Conservation (phyloP, 2,329 filamentous ascomycete genomes). For the Diaporthe citriasiana region DNA sequence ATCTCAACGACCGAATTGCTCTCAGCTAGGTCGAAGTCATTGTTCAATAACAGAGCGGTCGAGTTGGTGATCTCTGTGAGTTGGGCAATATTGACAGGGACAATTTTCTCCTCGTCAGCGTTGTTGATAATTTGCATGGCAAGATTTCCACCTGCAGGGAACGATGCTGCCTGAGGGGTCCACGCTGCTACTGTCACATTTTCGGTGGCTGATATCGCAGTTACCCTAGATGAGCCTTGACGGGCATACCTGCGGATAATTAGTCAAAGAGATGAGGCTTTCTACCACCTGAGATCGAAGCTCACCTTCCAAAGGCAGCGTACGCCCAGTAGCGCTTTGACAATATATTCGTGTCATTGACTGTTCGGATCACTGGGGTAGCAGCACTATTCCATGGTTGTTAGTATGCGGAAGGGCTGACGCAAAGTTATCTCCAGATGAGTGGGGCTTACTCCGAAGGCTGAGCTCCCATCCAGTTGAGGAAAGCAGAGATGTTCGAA, state of each 20-base stretch:
- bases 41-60: conserved; percentile 30
- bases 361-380: conserved; percentile 30
- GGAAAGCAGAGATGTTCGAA: conserved; percentile 41
- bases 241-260: conserved; percentile 36
- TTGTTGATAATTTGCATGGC: conserved; percentile 43
- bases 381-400: conserved; percentile 9
- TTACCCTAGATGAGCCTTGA: conserved; percentile 35
- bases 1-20: conserved; percentile 14
- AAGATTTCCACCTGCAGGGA: conserved; percentile 38
- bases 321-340: conserved; percentile 39
- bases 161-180: conserved; percentile 18
- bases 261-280: neutral
- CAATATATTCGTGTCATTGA: conserved; percentile 35
- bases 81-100: conserved; percentile 27
- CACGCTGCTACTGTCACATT: conserved; percentile 36
- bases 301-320: conserved; percentile 36
- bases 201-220: conserved; percentile 29
- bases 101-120: conserved; percentile 15
- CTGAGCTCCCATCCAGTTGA: conserved; percentile 41
- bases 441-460: conserved; percentile 17
- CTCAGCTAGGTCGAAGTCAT: conserved; percentile 28
- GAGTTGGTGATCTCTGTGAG: conserved; percentile 21
- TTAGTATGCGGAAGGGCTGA: neutral
- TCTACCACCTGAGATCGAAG: neutral
- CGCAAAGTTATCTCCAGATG: neutral